Percentiles rank a stretch among this genome's conserved stretches.
phyloP scores from a whole-genome alignment of 129 eudicot species.

The Centella asiatica region DNA sequence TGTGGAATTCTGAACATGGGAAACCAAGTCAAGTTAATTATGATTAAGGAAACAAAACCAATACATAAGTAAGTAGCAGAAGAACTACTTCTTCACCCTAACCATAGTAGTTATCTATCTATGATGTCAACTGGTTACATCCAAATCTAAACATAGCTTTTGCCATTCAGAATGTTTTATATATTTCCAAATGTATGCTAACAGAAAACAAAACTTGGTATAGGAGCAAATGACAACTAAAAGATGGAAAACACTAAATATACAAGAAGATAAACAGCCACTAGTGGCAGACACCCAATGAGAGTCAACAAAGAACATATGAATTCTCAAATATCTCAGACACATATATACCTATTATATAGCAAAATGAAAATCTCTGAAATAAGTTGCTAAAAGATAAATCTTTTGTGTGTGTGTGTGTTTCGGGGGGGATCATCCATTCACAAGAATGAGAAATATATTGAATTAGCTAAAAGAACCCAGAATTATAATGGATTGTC shows the following conservation, averaged over 20 bases:
- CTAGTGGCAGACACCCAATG: no score
- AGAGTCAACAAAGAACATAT: no score
- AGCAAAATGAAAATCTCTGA: no score
- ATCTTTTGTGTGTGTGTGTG: no score
- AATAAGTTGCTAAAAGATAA: no score
- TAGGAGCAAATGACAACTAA: neutral
- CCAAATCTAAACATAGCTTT: neutral
- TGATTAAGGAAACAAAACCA: neutral
- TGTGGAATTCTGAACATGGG: constrained; percentile 13
- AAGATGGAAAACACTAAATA: neutral
- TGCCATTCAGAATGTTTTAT: neutral
- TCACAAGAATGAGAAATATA: neutral
- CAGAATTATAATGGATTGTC: no score
- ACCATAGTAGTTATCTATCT: neutral
- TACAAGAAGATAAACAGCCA: neutral
- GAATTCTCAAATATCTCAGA: no score
- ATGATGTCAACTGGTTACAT: neutral
- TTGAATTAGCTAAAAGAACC: neutral
- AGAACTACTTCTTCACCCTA: neutral
- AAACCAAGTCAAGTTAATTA: neutral
- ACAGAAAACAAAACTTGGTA: neutral
- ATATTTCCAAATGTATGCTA: neutral
- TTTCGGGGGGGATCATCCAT: neutral
- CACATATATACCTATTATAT: no score
- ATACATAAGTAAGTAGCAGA: neutral